Evolutionary conservation across 1,139 yeast species (phyloP), one percentile per base, ranked within the genome.

Genomic region (Starmera stellimalicola): DNA sequence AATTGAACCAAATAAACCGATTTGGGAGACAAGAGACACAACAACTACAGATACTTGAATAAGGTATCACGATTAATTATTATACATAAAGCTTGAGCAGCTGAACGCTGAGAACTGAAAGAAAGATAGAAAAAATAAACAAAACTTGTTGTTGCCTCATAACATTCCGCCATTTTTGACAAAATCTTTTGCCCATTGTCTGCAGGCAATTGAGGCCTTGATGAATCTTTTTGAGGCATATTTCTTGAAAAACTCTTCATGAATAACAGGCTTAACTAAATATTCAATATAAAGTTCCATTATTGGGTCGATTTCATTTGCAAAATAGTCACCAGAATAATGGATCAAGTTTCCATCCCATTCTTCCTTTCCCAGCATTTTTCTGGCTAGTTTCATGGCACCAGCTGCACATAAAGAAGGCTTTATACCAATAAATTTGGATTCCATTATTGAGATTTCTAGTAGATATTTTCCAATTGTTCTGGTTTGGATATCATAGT

Each of bases 321-420:
- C 82, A 25, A 77, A 70, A 56, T 83, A 84, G n/a, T 94, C 96
- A 23, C 95, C 95, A 26, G 93, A 78, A 57, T 87, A 88, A 56
- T 85, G 95, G 35, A 81, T 75, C 45, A 87, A 65, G 57, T 85
- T 87, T 7, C 83, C 84, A 52, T 77, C 77, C 91, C 91, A 79
- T 26, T 83, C 80, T 19, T 67, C 64, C 48, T 81, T 75, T 26
- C 77, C 78, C 46, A 87, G 65, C 62, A 87, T 84, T 48, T 73
- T 69, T 47, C 96, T 70, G 12, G 95, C 78, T 36, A 88, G 65
- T 54, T 77, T 84, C 94, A 88, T 88, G 27, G 96, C 83, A 25
- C 94, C 81, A 4, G 96, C 96, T 9, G 95, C 78, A 51, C 93
- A 77, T 43, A 80, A 67, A 10, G 95, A 81, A 10, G 96, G 96